Evolutionary conservation across 1,139 yeast genomes (phyloP), one percentile per base, ranked within the genome.

Genomic region (Yamadazyma kanchanaburiensis): DNA sequence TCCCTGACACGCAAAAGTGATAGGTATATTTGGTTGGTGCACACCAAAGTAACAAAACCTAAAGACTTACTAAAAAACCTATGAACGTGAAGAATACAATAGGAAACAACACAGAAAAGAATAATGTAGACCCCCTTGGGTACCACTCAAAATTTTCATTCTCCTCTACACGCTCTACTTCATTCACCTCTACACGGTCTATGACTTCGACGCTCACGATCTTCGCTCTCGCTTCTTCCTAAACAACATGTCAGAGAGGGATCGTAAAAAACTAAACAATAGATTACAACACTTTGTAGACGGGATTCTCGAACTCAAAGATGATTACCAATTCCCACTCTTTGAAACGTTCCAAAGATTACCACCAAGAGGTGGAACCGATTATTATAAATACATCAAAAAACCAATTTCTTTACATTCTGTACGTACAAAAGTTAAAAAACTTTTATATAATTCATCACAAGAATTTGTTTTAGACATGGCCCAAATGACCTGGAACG

Each of bases 401-500:
- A 59, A 55, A 33, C 74, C 74, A 11, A 53, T 67, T 21, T 67
- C 74, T 15, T 53, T 68, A 29, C 71, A 67, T 40, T 61, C 63
- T 12, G 53, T 68, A 5, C 64, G 66, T 10, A 49, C 68, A 17
- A 58, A 53, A 42, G 51, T 79, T 27, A 74, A 74, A 40, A 67
- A 69, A 31, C 22, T 21, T 12, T 24, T 20, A 10, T 88, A 87
- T 57, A 53, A 62, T 8, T 62, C 64, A 30, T 77, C 85, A 0
- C 82, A 78, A 45, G 80, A 77, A 34, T 88, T 87, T 53, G 60
- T 89, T 24, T 71, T 66, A 36, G 96, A 88, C 53, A 53, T 89
- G 38, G 87, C 82, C 0, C 91, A 85, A 53, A 83, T 89, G 28
- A 74, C 86, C 1, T 86, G 95, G 88, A 89, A 89, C 52, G 96